Evolutionary conservation across 2,329 filamentous ascomycete species (phyloP), one percentile per base, ranked within the genome.

Genomic region (Aureobasidium lini): DNA sequence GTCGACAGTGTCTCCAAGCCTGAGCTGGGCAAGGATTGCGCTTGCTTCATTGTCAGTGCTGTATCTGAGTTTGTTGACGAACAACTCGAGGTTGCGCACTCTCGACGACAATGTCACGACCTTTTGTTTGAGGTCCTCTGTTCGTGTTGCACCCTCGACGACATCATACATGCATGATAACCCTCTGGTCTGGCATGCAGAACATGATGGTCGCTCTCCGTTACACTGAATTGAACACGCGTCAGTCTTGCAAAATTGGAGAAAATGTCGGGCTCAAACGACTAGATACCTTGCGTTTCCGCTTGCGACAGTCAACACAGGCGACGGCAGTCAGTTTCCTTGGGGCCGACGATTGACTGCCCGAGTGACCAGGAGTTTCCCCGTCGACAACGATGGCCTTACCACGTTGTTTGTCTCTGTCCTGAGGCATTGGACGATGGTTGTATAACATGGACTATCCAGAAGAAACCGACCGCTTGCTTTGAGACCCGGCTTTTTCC

Each of bases 251-350:
- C 23, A 23, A 42, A 18, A 44, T 28, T 15, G 28, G 15, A 4
- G 9, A 31, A 15, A 48, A 29, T 47, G 40, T 31, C 23, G 40
- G 52, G 29, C 29, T 9, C 34, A 29, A 16, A 36, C 28, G 13
- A 29, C 6, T 43, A 29, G 29, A 13, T 42, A 60, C 58, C 58
- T 60, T 60, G 15, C 58, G 49, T 29, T 60, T 60, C 42, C 49
- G 40, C 11, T 48, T 60, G 34, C 43, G 58, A 47, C 58, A 60
- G 11, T 60, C 42, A 3, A 34, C 31, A 34, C 58, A 60, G 13
- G 58, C 58, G 36, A 60, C 49, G 15, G 48, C 48, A 8, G 58
- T 60, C n/a, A 60, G 34, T n/a, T 57, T 57, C n/a, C 54, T 57
- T 15, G 54, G 42, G 9, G 34, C 23, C 9, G 18, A 2, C 7